Evolutionary conservation across 306 rosid genomes (phyloP).

Genomic region (Vigna reflexopilosa): DNA sequence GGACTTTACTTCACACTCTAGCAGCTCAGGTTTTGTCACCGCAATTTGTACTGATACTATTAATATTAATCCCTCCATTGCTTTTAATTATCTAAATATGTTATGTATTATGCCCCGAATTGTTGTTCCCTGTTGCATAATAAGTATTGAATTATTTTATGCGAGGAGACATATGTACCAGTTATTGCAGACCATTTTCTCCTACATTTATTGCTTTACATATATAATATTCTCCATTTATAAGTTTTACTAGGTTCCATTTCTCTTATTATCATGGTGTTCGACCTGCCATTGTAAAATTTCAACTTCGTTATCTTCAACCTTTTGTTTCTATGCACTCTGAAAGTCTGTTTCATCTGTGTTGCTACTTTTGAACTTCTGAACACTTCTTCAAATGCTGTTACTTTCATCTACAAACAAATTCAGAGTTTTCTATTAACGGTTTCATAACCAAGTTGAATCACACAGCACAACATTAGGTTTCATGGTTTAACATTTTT

Average conservation of each 20-base stretch:
- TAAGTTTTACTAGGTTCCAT: too few species aligned
- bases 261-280: not conserved
- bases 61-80: not conserved
- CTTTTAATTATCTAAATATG: conserved; percentile 8
- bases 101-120: conserved; percentile 20
- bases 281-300: conserved; percentile 7
- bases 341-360: not conserved
- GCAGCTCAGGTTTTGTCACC: conserved; percentile 80
- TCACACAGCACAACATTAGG: not conserved
- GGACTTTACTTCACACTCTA: conserved; percentile 98
- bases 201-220: too few species aligned
- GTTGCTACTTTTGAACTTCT: conserved; percentile 22
- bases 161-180: conserved; percentile 12
- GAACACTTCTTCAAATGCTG: not conserved
- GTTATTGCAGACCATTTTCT: not conserved
- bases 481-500: conserved; percentile 12
- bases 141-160: conserved; percentile 16
- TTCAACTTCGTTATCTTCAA: conserved; percentile 12
- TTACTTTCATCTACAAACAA: conserved; percentile 21
- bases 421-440: conserved; percentile 4
- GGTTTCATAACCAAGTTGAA: not conserved
- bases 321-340: conserved; percentile 6
- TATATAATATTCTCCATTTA: too few species aligned
- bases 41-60: conserved; percentile 28
- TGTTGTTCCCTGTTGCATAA: conserved; percentile 2